These are phyloP conservation scores for Tolypocladium cylindrosporum DNA, from an alignment of 2,329 filamentous ascomycete species.

Conservation along the genomic window DNA sequence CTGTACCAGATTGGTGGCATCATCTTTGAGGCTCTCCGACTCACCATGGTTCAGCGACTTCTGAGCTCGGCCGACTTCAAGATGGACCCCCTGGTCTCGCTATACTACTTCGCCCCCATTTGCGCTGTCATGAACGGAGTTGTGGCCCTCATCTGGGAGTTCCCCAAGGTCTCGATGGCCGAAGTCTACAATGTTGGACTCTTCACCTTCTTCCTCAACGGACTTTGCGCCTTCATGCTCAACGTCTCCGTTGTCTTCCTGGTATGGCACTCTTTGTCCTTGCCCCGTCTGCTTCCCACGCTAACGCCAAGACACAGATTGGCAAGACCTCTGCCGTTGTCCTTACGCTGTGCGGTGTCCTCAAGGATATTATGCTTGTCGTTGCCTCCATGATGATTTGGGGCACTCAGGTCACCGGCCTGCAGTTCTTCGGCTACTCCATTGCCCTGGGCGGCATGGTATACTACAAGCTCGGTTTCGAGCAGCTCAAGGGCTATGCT, in stretches of 20 bases:
- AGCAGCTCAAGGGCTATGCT: constrained; percentile 73
- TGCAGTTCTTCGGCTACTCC: constrained; percentile 77
- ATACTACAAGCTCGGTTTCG: constrained; percentile 78
- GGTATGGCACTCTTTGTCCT: constrained; percentile 39
- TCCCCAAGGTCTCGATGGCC: constrained; percentile 56
- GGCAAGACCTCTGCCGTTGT: constrained; percentile 81
- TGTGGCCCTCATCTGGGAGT: constrained; percentile 63
- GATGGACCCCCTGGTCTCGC: constrained; percentile 82
- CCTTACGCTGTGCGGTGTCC: constrained; percentile 76
- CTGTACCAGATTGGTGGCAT: constrained; percentile 71
- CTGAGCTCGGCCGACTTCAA: constrained; percentile 78
- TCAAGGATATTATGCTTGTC: constrained; percentile 82
- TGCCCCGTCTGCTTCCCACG: background rate
- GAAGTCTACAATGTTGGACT: constrained; percentile 67
- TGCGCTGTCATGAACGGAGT: constrained; percentile 74
- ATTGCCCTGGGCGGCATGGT: constrained; percentile 67
- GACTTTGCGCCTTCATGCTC: constrained; percentile 66
- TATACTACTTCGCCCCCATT: constrained; percentile 83
- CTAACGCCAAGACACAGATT: constrained; percentile 47
- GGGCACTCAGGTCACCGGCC: constrained; percentile 60
- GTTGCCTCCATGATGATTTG: constrained; percentile 72
- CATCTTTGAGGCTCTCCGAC: constrained; percentile 70
- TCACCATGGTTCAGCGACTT: constrained; percentile 76
- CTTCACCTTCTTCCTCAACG: constrained; percentile 64
- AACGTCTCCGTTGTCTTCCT: constrained; percentile 82